Evolutionary conservation across 805 yeast species (phyloP).

Genomic region (Kodamaea jinghongensis): DNA sequence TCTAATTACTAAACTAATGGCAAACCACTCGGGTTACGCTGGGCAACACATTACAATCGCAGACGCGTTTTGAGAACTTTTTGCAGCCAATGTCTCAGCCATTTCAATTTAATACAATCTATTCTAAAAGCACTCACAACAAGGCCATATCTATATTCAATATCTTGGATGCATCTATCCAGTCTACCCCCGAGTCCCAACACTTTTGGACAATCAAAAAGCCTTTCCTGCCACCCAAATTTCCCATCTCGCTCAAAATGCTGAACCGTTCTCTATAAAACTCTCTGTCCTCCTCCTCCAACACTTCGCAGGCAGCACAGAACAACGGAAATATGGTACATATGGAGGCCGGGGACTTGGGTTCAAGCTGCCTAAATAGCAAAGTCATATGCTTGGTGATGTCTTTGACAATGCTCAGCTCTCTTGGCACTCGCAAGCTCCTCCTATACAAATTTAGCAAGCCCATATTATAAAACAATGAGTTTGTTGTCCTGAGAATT

Average conservation of each 20-base stretch:
- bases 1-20: no score
- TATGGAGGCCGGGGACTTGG: constrained; percentile 50
- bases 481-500: constrained; percentile 47
- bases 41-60: no score
- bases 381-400: constrained; percentile 18
- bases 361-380: constrained; percentile 17
- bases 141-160: constrained; percentile 46
- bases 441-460: constrained; percentile 56
- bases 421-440: constrained; percentile 46
- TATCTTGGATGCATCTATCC: constrained; percentile 46
- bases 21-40: no score
- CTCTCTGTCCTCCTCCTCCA: constrained; percentile 32
- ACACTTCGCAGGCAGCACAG: constrained; percentile 58
- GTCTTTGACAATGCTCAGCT: constrained; percentile 38
- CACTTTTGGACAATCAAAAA: constrained; percentile 48
- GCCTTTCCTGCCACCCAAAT: constrained; percentile 38
- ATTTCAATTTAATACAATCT: no score
- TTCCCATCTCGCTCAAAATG: constrained; percentile 42
- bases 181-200: constrained; percentile 53
- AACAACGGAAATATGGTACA: constrained; percentile 56
- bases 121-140: constrained; percentile 28
- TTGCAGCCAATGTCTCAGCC: no score
- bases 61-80: no score
- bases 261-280: constrained; percentile 40
- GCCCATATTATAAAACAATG: constrained; percentile 51